A percentile compares a stretch with the other conserved stretches of the same genome.
Evolutionary conservation across 2,329 filamentous ascomycete species (phyloP).

Genomic region (Scleromitrula shiraiana): DNA sequence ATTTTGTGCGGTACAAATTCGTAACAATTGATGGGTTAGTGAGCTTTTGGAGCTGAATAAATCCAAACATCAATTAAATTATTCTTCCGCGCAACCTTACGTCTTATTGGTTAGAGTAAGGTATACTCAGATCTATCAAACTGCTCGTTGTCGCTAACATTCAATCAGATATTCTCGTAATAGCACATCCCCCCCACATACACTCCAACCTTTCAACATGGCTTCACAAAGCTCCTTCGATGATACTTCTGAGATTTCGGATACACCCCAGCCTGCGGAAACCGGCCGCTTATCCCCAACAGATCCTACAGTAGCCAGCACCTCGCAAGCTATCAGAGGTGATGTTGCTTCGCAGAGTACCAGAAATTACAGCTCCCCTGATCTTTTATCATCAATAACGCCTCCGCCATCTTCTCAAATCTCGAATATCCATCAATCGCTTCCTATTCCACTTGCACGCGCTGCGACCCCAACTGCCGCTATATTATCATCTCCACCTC

Average conservation of each 20-base stretch:
- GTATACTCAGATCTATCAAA: no score
- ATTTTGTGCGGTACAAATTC: no score
- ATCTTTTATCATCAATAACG: constrained; percentile 5
- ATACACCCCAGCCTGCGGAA: constrained; percentile 19
- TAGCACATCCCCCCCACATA: not conserved
- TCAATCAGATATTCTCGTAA: not conserved
- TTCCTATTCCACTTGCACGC: constrained; percentile 2
- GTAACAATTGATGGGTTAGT: no score
- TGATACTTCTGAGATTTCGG: constrained; percentile 15
- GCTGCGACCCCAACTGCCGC: constrained; percentile 16
- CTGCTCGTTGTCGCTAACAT: not conserved
- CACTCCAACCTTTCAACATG: constrained; percentile 15
- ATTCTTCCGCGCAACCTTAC: not conserved
- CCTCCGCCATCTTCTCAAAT: constrained; percentile 52
- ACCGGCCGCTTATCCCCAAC: constrained; percentile 12
- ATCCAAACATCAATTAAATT: not conserved
- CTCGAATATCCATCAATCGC: constrained; percentile 23
- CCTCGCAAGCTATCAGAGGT: not conserved
- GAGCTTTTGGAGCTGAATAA: not conserved
- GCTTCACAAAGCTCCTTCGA: constrained; percentile 22
- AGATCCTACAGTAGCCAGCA: constrained; percentile 11
- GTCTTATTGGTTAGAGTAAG: no score
- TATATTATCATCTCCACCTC: constrained; percentile 25
- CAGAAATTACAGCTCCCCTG: not conserved
- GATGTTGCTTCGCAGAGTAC: not conserved